Conservation (phyloP, 768 basidiomycete genomes). For the Lyophyllum decastes region DNA sequence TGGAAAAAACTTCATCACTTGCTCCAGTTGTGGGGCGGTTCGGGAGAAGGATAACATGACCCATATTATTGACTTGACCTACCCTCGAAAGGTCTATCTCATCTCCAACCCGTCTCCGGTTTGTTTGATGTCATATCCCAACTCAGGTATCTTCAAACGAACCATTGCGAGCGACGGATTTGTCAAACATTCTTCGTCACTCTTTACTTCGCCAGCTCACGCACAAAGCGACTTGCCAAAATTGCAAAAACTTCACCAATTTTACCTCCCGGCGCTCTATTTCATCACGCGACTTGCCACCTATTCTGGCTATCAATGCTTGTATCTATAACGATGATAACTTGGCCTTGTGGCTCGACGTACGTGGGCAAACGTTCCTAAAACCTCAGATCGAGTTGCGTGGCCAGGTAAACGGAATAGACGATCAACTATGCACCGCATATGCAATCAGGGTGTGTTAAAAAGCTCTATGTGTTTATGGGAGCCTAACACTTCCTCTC, state of each 20-base stretch:
- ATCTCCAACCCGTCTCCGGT: not conserved
- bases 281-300: conserved; percentile 68
- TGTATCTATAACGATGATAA: conserved; percentile 77
- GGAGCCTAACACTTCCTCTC: not conserved
- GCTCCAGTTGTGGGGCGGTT: conserved; percentile 70
- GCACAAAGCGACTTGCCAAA: conserved; percentile 85
- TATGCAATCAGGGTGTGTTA: conserved; percentile 72
- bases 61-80: conserved; percentile 83
- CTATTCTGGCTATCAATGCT: conserved; percentile 85
- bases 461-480: not conserved
- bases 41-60: conserved; percentile 77
- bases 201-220: conserved; percentile 82
- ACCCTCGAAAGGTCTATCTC: conserved; percentile 74
- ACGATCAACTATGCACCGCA: conserved; percentile 53
- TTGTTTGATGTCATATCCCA: not conserved
- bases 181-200: conserved; percentile 66
- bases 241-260: conserved; percentile 75
- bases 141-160: conserved; percentile 37
- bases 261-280: conserved; percentile 74
- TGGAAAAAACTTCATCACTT: conserved; percentile 73
- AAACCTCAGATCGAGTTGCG: conserved; percentile 53
- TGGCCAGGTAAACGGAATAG: conserved; percentile 60
- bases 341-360: conserved; percentile 75
- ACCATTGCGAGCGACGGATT: conserved; percentile 44
- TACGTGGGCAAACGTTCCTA: conserved; percentile 58